Percentiles rank a stretch among this genome's conserved stretches.
Conservation (phyloP, 2,329 filamentous ascomycete species). For the Penicillium brevicompactum region DNA sequence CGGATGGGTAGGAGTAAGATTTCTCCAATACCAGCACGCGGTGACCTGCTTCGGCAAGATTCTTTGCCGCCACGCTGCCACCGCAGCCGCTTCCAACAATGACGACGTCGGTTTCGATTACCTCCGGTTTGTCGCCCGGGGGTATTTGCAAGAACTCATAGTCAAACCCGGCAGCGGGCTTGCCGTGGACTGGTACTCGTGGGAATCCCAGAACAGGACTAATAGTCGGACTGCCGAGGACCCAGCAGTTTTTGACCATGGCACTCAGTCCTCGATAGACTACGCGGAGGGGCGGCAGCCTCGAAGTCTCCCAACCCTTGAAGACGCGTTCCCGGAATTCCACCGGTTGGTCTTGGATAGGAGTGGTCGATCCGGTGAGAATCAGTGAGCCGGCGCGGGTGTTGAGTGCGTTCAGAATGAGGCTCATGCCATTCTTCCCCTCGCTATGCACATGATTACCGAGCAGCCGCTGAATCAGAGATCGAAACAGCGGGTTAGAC, state of each 20-base stretch:
- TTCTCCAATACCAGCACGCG: constrained; percentile 82
- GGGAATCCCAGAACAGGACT: constrained; percentile 56
- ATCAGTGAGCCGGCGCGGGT: constrained; percentile 58
- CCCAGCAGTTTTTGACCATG: constrained; percentile 57
- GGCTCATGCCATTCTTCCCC: constrained; percentile 50
- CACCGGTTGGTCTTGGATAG: constrained; percentile 57
- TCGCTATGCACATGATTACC: constrained; percentile 52
- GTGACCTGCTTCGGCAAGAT: constrained; percentile 74
- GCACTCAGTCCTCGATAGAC: constrained; percentile 53
- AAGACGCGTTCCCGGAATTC: constrained; percentile 58
- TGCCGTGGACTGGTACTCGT: constrained; percentile 56
- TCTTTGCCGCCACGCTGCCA: constrained; percentile 78
- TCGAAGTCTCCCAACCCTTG: constrained; percentile 55
- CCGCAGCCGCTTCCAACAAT: constrained; percentile 87
- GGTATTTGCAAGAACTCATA: constrained; percentile 63
- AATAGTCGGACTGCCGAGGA: constrained; percentile 54
- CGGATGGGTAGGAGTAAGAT: constrained; percentile 72
- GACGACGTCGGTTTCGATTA: constrained; percentile 76
- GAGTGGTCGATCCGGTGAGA: constrained; percentile 59
- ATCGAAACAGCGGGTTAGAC: constrained; percentile 53
- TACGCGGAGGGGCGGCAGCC: constrained; percentile 54
- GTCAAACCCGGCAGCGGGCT: constrained; percentile 53
- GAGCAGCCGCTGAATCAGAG: constrained; percentile 52
- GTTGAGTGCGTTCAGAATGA: constrained; percentile 57
- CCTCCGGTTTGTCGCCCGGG: constrained; percentile 55